Percentiles rank a stretch among this genome's conserved stretches.
phyloP scores from a whole-genome alignment of 2,329 filamentous ascomycete genomes.

The Colletotrichum eremochloae region DNA sequence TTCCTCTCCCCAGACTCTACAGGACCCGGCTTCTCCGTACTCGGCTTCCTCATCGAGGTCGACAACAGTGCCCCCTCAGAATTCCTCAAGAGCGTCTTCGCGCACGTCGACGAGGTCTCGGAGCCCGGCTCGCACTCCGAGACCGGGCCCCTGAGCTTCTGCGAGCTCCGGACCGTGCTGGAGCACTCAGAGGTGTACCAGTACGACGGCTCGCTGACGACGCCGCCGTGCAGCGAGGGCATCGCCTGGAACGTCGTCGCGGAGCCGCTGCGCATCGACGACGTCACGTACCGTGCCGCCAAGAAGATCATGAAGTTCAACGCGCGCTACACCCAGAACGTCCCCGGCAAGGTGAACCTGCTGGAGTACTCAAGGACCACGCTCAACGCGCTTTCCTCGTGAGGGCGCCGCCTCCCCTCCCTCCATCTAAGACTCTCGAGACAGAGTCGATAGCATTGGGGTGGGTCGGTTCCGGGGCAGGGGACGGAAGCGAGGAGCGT shows the following conservation, averaged over 20 bases:
- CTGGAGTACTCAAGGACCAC: conserved; percentile 44
- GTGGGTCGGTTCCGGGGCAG: background rate
- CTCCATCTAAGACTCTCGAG: background rate
- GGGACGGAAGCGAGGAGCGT: background rate
- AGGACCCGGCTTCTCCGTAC: conserved; percentile 51
- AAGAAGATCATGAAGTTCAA: conserved; percentile 70
- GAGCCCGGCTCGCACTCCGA: conserved; percentile 54
- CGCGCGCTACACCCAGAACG: conserved; percentile 66
- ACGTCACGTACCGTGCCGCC: conserved; percentile 63
- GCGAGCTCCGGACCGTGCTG: conserved; percentile 54
- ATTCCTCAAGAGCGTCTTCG: conserved; percentile 55
- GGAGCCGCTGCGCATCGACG: conserved; percentile 61
- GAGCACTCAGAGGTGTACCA: conserved; percentile 56
- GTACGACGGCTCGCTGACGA: conserved; percentile 72
- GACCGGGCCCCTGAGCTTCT: conserved; percentile 58
- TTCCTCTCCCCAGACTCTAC: conserved; percentile 41
- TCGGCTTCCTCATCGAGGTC: conserved; percentile 55
- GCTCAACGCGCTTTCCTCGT: conserved; percentile 26
- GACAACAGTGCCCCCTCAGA: conserved; percentile 41
- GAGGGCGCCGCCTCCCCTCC: too few species aligned
- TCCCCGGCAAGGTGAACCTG: conserved; percentile 60
- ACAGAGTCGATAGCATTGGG: background rate
- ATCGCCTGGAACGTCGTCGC: conserved; percentile 66
- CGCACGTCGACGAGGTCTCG: conserved; percentile 55
- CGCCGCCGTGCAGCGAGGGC: conserved; percentile 71